phyloP scores from a whole-genome alignment of 352 stramenopile species.

The Globisporangium takayamanum region DNA sequence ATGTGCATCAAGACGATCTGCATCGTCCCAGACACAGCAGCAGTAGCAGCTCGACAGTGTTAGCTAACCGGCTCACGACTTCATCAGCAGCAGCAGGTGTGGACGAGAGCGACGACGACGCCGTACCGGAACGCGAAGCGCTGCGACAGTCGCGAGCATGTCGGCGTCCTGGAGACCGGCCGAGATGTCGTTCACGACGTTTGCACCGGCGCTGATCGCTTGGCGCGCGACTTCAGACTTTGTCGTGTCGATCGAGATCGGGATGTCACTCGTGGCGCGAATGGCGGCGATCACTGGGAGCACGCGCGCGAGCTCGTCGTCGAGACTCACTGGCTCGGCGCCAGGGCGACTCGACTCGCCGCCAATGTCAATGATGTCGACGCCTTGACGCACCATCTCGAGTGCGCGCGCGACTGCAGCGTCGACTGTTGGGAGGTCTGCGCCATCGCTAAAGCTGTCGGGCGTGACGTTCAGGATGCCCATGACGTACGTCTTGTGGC shows the following conservation, averaged over 20 bases:
- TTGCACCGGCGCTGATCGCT: conserved; percentile 90
- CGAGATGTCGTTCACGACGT: conserved; percentile 98
- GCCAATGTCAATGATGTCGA: conserved; percentile 96
- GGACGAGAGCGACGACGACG: not conserved
- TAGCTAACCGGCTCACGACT: too few species aligned
- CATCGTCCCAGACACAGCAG: not conserved
- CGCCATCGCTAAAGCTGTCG: conserved; percentile 93
- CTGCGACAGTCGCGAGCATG: conserved; percentile 89
- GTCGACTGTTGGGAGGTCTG: conserved; percentile 33
- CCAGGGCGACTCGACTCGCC: conserved; percentile 98
- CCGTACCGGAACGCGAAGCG: conserved; percentile 74
- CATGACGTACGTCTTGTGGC: conserved; percentile 91
- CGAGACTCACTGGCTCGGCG: conserved; percentile 75
- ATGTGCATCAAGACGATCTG: conserved; percentile 97
- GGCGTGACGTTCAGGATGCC: conserved; percentile 99
- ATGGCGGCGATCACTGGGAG: conserved; percentile 94
- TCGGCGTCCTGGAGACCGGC: conserved; percentile 87
- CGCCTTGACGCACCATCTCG: conserved; percentile 87
- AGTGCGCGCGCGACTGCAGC: conserved; percentile 78
- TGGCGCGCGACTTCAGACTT: conserved; percentile 87
- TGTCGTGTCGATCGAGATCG: conserved; percentile 97
- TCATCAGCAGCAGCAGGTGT: not conserved
- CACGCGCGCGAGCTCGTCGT: conserved; percentile 89
- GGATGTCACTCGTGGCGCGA: conserved; percentile 55
- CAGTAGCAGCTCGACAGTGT: not conserved